phyloP scores from a whole-genome alignment of 352 stramenopile genomes.

The Phytophthora chlamydospora region DNA sequence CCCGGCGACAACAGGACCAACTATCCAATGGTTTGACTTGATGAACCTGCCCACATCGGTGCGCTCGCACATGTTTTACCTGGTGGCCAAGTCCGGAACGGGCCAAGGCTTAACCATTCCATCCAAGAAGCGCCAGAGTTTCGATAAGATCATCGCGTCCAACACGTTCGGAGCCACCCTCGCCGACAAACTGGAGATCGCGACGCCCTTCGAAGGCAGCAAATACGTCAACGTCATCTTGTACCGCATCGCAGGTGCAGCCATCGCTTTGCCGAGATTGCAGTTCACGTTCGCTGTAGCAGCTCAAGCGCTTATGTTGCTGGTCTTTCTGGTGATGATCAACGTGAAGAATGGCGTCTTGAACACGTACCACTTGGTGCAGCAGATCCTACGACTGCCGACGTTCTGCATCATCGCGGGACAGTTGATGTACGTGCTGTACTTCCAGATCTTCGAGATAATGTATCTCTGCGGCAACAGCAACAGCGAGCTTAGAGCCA shows the following conservation, averaged over 20 bases:
- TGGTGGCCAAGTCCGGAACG: slow-evolving; percentile 26
- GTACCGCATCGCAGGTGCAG: slow-evolving; percentile 34
- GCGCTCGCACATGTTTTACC: slow-evolving; percentile 40
- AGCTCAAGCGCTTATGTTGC: slow-evolving; percentile 36
- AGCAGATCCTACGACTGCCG: slow-evolving; percentile 40
- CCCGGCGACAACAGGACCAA: slow-evolving; percentile 15
- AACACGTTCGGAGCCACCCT: slow-evolving; percentile 39
- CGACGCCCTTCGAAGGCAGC: slow-evolving; percentile 18
- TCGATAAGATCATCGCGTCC: slow-evolving; percentile 40
- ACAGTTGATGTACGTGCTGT: slow-evolving; percentile 45
- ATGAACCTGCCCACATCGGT: slow-evolving; percentile 36
- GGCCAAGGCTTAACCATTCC: slow-evolving; percentile 37
- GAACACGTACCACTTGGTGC: slow-evolving; percentile 40
- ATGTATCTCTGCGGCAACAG: slow-evolving; percentile 26
- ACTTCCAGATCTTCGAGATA: slow-evolving; percentile 52
- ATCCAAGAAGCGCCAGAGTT: slow-evolving; percentile 41
- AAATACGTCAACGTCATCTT: slow-evolving; percentile 38
- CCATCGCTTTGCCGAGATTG: slow-evolving; percentile 33
- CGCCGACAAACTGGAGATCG: slow-evolving; percentile 40
- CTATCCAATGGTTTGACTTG: slow-evolving; percentile 40
- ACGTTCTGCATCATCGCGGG: slow-evolving; percentile 47
- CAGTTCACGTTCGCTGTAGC: slow-evolving; percentile 49
- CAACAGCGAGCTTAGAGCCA: slow-evolving; percentile 20
- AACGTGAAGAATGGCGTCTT: slow-evolving; percentile 28
- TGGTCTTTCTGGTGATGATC: slow-evolving; percentile 41